Conservation (phyloP, 371 early-diverging fungal genomes). For the Haplosporangium sp. region DNA sequence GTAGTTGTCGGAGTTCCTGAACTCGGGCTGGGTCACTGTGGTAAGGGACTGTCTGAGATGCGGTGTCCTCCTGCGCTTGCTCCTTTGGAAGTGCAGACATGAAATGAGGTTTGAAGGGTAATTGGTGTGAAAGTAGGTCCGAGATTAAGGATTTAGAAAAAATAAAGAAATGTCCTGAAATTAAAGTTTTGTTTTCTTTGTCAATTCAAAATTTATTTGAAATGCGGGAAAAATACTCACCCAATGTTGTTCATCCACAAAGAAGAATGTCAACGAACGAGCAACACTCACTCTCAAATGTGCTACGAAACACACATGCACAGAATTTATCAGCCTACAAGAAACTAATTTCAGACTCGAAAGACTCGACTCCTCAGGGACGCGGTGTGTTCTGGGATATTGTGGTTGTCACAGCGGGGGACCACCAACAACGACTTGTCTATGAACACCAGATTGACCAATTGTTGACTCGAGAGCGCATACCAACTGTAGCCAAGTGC, state of each 20-base stretch:
- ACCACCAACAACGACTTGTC: constrained; percentile 33
- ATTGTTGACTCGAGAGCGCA: constrained; percentile 8
- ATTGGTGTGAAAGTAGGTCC: too few species aligned
- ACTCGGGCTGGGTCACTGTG: constrained; percentile 34
- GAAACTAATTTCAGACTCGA: constrained; percentile 7
- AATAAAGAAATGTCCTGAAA: too few species aligned
- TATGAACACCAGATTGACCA: constrained; percentile 34
- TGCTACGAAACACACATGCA: constrained; percentile 24
- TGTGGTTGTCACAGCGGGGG: constrained; percentile 53
- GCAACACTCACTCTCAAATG: constrained; percentile 19
- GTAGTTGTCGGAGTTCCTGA: constrained; percentile 42
- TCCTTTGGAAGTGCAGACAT: constrained; percentile 13
- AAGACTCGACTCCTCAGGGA: neutral
- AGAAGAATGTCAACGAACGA: neutral
- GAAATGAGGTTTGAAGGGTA: neutral
- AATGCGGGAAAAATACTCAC: neutral
- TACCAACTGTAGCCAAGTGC: constrained; percentile 37
- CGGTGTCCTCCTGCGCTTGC: neutral
- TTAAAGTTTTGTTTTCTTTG: too few species aligned
- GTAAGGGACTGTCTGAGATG: constrained; percentile 4
- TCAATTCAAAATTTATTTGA: too few species aligned
- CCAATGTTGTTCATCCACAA: neutral
- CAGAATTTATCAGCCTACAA: constrained; percentile 25
- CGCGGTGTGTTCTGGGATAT: constrained; percentile 52
- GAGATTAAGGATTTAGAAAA: neutral